Base-by-base conservation (phyloP, 208 protist species). In the Wallacemonas collosoma region DNA sequence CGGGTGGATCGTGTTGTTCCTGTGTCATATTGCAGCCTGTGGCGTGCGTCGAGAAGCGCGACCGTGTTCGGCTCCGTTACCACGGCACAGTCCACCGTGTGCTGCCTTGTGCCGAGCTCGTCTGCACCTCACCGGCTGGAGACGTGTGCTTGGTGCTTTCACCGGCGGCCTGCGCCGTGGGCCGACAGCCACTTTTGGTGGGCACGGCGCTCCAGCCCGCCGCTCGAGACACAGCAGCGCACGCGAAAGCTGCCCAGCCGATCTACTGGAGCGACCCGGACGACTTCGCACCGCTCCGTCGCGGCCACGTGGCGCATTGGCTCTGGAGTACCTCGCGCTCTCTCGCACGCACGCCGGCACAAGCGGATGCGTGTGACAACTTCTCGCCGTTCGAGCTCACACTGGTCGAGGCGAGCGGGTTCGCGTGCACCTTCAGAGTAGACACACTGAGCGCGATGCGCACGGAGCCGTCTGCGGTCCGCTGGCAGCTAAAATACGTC, bases 131-230 rank as follows among this genome's bases (percentile, higher is more conserved):
- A 12, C 60, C 40, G 7, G 14, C 60, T 4, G 60, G 41, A 9
- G n/a, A 65, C n/a, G 36, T 8, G 11, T 65, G 60, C 26, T 15
- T 65, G 36, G 60, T 65, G 36, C 41, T 65, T 8, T 65, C 60
- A 3, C 4, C 60, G 8, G 26, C 36, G 5, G 40, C 38, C 12
- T 50, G 6, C 11, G 3, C 60, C 3, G 60, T 5, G 14, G 38
- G 7, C 1, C 35, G 43, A 6, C 8, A 6, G 9, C 38, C 56
- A 8, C 8, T 7, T 44, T 38, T 43, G 36, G 15, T 62, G 3
- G 56, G 56, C 17, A 62, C 56, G 0, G 56, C 56, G 12, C 6
- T 62, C 1, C 47, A 1, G 8, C 9, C 26, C 51, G 7, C 9
- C 12, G 45, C 8, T 12, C 8, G 6, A 12, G 45, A 50, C 9